A percentile compares a stretch with the other conserved stretches of the same genome.
These are phyloP conservation scores for Podospora pseudopauciseta DNA, from an alignment of 495 filamentous ascomycete species.

Conservation along the genomic window DNA sequence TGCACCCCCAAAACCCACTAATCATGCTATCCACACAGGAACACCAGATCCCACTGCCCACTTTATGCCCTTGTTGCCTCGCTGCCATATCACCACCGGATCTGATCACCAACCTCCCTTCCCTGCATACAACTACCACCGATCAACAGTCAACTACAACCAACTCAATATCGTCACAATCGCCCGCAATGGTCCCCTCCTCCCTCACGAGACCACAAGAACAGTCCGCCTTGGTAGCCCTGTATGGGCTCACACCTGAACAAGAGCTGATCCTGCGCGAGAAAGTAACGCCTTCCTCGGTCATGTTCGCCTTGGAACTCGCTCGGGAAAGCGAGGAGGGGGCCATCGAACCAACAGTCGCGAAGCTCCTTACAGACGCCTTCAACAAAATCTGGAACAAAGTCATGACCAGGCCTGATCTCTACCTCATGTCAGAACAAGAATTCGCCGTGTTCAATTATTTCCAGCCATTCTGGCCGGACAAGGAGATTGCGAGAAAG, in stretches of 20 bases:
- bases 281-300: background rate
- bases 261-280: background rate
- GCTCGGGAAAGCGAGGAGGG: slow-evolving; percentile 62
- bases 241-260: background rate
- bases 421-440: slow-evolving; percentile 62
- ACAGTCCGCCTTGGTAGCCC: background rate
- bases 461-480: slow-evolving; percentile 58
- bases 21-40: background rate
- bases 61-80: background rate
- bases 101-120: background rate
- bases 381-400: slow-evolving; percentile 59
- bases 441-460: slow-evolving; percentile 81
- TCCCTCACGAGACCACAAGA: background rate
- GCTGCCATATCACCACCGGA: background rate
- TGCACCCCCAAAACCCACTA: background rate
- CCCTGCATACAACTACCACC: background rate
- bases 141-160: background rate
- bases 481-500: slow-evolving; percentile 35
- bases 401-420: slow-evolving; percentile 54
- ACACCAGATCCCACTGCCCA: background rate
- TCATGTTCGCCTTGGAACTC: slow-evolving; percentile 59
- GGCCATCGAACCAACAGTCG: slow-evolving; percentile 49
- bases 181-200: background rate
- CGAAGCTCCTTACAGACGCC: slow-evolving; percentile 52
- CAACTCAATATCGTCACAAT: background rate